phyloP scores from a whole-genome alignment of 805 yeast genomes.

The Barnettozyma botsteinii region DNA sequence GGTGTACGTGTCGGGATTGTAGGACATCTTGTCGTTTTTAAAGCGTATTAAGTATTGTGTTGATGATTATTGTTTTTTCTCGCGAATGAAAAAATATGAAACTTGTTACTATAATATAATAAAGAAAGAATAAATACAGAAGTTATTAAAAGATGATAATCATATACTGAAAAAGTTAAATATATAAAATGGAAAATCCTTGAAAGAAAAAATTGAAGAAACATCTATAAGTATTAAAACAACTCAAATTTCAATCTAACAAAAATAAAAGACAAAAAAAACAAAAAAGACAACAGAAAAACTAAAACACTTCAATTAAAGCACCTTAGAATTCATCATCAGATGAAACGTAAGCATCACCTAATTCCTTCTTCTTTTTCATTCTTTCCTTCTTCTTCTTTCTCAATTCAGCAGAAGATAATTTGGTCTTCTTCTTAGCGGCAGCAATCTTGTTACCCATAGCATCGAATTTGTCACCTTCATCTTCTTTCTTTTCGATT shows the following conservation, averaged over 20 bases:
- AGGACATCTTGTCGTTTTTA: slow-evolving; percentile 20
- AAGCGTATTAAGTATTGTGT: neutral
- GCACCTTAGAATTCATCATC: slow-evolving; percentile 74
- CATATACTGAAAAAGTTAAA: neutral
- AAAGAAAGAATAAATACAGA: too few relatives aligned
- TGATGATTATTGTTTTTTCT: too few relatives aligned
- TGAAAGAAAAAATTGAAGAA: neutral
- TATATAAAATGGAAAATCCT: neutral
- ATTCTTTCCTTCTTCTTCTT: slow-evolving; percentile 99
- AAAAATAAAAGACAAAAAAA: neutral
- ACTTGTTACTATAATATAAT: too few relatives aligned
- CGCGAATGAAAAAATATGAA: too few relatives aligned
- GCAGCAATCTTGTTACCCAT: slow-evolving; percentile 99
- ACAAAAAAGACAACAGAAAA: neutral
- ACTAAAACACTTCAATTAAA: neutral
- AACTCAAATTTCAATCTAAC: neutral
- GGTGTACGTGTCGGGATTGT: slow-evolving; percentile 72
- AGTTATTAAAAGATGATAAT: neutral
- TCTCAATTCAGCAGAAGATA: slow-evolving; percentile 98
- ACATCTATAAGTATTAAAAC: neutral
- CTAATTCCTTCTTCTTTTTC: slow-evolving; percentile 99
- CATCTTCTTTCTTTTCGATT: slow-evolving; percentile 91
- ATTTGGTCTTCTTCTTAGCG: slow-evolving; percentile 94
- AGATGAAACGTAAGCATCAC: slow-evolving; percentile 98
- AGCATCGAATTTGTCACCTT: slow-evolving; percentile 98